A percentile compares a stretch with the other conserved stretches of the same genome.
These are phyloP conservation scores for Eucalyptus caleyi DNA, from an alignment of 345 rosid species.

Conservation along the genomic window DNA sequence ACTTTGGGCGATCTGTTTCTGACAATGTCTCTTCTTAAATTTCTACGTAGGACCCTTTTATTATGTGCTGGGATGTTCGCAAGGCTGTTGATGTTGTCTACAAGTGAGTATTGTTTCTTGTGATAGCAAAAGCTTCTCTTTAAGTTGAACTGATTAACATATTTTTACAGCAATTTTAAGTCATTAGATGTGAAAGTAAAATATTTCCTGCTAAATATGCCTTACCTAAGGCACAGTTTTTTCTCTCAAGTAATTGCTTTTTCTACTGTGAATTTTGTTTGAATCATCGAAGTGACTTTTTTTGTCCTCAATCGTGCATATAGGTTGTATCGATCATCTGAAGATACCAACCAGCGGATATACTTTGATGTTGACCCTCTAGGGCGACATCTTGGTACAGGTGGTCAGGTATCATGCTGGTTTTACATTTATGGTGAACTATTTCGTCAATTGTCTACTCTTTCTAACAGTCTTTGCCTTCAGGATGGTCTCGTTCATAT, in stretches of 20 bases:
- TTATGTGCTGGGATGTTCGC: slow-evolving; percentile 90
- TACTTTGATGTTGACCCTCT: slow-evolving; percentile 73
- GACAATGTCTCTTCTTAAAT: not conserved
- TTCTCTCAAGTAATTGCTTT: not conserved
- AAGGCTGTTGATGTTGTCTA: slow-evolving; percentile 81
- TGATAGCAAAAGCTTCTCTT: not conserved
- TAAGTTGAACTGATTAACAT: not conserved
- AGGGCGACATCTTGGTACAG: slow-evolving; percentile 81
- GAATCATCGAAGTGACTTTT: not conserved
- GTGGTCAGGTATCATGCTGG: slow-evolving; percentile 63
- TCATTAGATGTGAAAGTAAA: not conserved
- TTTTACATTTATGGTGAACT: not conserved
- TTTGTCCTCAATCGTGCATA: not conserved
- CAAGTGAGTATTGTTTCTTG: slow-evolving; percentile 41
- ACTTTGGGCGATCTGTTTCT: not conserved
- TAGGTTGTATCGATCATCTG: slow-evolving; percentile 82
- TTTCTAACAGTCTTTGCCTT: not conserved
- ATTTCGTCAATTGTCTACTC: not conserved
- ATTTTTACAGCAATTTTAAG: not conserved
- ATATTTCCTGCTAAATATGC: not conserved
- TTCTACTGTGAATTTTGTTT: not conserved
- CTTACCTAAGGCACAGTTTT: not conserved
- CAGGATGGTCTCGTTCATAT: slow-evolving; percentile 95
- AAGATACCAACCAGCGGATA: slow-evolving; percentile 83
- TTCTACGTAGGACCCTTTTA: slow-evolving; percentile 70